A percentile compares a stretch with the other conserved stretches of the same genome.
Evolutionary conservation across 2,329 filamentous ascomycete species (phyloP).

Genomic region (Corynespora cassiicola): DNA sequence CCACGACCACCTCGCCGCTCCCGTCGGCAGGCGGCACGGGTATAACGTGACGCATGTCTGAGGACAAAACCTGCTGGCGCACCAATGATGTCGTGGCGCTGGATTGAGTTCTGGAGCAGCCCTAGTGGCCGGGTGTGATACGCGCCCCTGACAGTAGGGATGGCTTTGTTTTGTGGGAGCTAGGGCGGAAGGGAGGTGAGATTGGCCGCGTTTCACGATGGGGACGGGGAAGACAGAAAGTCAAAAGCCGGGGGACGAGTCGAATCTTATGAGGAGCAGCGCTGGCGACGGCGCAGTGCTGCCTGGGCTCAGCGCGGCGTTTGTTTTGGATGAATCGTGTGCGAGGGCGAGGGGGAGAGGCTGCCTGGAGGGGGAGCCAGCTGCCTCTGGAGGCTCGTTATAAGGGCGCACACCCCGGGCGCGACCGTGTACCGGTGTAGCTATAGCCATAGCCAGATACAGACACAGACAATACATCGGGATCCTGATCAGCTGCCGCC

Average conservation of each 20-base stretch:
- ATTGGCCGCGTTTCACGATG: constrained; percentile 24
- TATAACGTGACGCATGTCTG: constrained; percentile 53
- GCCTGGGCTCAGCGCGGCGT: too few species aligned
- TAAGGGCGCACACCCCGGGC: too few species aligned
- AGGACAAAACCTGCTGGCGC: constrained; percentile 16
- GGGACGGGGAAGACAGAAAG: constrained; percentile 4
- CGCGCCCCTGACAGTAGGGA: constrained; percentile 16
- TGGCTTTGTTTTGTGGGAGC: constrained; percentile 19
- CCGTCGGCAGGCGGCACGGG: constrained; percentile 64
- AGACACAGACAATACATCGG: too few species aligned
- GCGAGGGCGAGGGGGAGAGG: too few species aligned
- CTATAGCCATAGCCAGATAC: too few species aligned
- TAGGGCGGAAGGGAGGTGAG: constrained; percentile 11
- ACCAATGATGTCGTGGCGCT: constrained; percentile 17
- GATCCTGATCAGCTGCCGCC: too few species aligned
- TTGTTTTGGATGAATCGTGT: too few species aligned
- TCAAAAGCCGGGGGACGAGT: constrained; percentile 10
- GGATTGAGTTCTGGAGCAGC: constrained; percentile 11
- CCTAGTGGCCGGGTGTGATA: constrained; percentile 20
- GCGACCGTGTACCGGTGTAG: too few species aligned
- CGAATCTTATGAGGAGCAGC: constrained; percentile 21
- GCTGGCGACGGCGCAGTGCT: too few species aligned
- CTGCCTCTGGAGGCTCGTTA: too few species aligned
- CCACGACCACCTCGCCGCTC: constrained; percentile 62
- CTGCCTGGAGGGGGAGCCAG: too few species aligned